Evolutionary conservation across 768 basidiomycete species (phyloP), one percentile per base, ranked within the genome.

Genomic region (Leccinum longicurvipes): DNA sequence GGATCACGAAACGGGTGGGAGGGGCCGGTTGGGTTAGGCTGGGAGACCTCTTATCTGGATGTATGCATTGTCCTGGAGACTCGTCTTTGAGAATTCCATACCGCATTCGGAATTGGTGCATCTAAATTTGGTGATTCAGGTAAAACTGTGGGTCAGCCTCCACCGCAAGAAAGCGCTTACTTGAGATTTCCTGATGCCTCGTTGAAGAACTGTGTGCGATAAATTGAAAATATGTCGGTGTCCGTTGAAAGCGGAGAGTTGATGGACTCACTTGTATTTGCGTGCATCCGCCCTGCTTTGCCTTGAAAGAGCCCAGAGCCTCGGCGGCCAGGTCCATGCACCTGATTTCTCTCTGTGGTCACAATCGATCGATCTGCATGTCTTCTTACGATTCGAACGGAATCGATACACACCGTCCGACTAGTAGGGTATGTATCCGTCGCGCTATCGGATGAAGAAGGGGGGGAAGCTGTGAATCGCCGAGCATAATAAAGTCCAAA

Each of bases 261-360:
- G 23, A 28, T 8, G 17, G 34, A 56, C 73, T 57, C 59, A 74
- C 74, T 63, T 75, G 74, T 66, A 76, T 75, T 46, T 75, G 76
- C 4, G 74, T 75, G 57, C 74, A 75, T 11, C 76, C 76, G 3
- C 63, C 73, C 53, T 73, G 75, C 46, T 59, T 68, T 53, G 72
- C 72, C 54, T 75, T 76, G 69, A 75, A 76, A 45, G 74, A 62
- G 53, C 74, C 74, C 1, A 75, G 63, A 11, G 74, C 74, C 47
- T 75, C 74, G n/a, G 52, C 66, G 14, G 73, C 75, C 36, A 76
- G 61, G 62, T 76, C 75, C 76, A 77, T 76, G 52, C 75, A 76
- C 51, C 76, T 67, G 46, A 76, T 76, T 61, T 77, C 76, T 60
- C 74, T 70, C 74, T 75, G 60, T 48, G 25, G 56, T 34, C 53